Conservation (phyloP, 2,329 filamentous ascomycete species). For the Diplodia corticola region DNA sequence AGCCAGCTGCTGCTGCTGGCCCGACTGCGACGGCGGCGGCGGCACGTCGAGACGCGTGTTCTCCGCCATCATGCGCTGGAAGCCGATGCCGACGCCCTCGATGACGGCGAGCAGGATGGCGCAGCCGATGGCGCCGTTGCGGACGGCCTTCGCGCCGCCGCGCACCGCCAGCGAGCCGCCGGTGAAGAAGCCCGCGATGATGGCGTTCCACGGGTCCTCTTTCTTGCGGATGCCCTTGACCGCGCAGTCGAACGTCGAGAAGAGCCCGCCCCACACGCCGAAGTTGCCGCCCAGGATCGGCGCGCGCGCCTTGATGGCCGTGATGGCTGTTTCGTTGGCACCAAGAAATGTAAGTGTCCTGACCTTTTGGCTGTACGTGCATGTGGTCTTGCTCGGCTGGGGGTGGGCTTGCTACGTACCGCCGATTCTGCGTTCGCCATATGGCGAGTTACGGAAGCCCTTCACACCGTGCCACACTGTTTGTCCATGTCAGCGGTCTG, state of each 20-base stretch:
- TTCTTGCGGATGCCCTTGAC: slow-evolving; percentile 90
- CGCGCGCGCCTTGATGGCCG: slow-evolving; percentile 94
- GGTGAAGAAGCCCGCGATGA: slow-evolving; percentile 96
- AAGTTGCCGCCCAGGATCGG: slow-evolving; percentile 97
- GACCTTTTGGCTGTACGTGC: not conserved
- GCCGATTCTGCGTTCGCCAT: slow-evolving; percentile 93
- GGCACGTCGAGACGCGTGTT: slow-evolving; percentile 74
- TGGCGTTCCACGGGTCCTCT: slow-evolving; percentile 98
- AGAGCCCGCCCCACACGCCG: slow-evolving; percentile 94
- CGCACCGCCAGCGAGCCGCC: slow-evolving; percentile 88
- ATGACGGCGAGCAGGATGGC: slow-evolving; percentile 93
- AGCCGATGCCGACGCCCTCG: slow-evolving; percentile 94
- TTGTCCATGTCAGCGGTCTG: slow-evolving; percentile 5
- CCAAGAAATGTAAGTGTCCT: not conserved
- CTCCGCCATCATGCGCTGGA: slow-evolving; percentile 91
- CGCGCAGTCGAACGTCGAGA: slow-evolving; percentile 94
- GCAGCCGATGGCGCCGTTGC: slow-evolving; percentile 95
- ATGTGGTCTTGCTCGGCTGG: not conserved
- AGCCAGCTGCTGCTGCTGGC: slow-evolving; percentile 25
- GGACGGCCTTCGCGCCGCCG: slow-evolving; percentile 86
- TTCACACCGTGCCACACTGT: slow-evolving; percentile 97
- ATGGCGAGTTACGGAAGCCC: slow-evolving; percentile 64
- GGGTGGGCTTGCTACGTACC: slow-evolving; percentile 40
- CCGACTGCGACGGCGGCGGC: slow-evolving; percentile 45
- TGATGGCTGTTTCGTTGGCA: slow-evolving; percentile 61